Conservation (phyloP, 345 rosid genomes). For the Passiflora organensis region DNA sequence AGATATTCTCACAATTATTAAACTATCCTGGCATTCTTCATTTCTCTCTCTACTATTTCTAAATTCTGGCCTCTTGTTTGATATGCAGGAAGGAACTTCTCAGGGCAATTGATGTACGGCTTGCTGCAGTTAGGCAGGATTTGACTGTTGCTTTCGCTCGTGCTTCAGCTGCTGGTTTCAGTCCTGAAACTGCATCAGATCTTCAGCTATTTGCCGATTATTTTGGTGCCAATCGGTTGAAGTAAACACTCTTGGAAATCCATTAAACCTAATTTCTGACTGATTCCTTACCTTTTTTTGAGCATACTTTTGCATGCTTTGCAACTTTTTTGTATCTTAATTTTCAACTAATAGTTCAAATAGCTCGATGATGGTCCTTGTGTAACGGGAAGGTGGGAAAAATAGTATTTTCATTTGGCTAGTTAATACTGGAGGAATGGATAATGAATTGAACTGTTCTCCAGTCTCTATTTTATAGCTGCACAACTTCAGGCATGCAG, state of each 20-base stretch:
- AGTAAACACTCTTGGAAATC: constrained; percentile 50
- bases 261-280: background rate
- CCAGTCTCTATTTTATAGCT: background rate
- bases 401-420: background rate
- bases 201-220: constrained; percentile 75
- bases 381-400: background rate
- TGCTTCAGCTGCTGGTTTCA: constrained; percentile 88
- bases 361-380: background rate
- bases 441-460: background rate
- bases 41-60: background rate
- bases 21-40: background rate
- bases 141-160: constrained; percentile 62
- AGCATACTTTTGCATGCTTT: background rate
- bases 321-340: background rate
- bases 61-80: background rate
- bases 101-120: constrained; percentile 92
- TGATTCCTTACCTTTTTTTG: background rate
- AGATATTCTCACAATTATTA: too few species aligned
- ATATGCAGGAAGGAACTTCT: constrained; percentile 87
- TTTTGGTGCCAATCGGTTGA: constrained; percentile 82
- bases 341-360: background rate
- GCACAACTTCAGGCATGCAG: background rate
- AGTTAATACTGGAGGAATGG: too few species aligned
- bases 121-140: constrained; percentile 77
- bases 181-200: constrained; percentile 56